A percentile compares a stretch with the other conserved stretches of the same genome.
Evolutionary conservation across 106 monocot genomes (phyloP).

Genomic region (Dactylorhiza incarnata): DNA sequence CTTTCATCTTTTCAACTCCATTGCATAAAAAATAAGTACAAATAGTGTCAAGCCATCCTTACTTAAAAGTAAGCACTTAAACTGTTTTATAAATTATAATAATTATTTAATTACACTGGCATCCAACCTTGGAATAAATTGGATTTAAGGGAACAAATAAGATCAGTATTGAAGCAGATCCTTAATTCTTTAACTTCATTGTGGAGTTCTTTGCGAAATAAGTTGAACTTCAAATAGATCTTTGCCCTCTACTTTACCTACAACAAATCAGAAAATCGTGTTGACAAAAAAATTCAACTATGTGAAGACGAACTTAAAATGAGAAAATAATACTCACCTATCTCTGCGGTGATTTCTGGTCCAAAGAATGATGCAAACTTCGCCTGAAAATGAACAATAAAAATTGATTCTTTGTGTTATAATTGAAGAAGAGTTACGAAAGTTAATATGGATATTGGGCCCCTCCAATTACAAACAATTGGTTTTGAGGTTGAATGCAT

Average conservation of each 20-base stretch:
- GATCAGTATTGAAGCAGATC: constrained; percentile 9
- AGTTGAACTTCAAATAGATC: constrained; percentile 78
- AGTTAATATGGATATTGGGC: background rate
- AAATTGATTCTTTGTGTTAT: background rate
- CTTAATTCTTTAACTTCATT: constrained; percentile 10
- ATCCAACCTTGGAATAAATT: background rate
- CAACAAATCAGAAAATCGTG: background rate
- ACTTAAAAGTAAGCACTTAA: constrained; percentile 2
- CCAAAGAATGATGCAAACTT: constrained; percentile 95
- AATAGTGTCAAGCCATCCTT: background rate
- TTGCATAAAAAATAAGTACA: too few relatives aligned
- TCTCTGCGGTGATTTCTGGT: constrained; percentile 78
- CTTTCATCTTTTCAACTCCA: too few relatives aligned
- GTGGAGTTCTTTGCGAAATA: constrained; percentile 47
- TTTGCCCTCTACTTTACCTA: constrained; percentile 51
- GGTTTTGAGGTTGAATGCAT: too few relatives aligned
- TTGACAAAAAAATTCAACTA: background rate
- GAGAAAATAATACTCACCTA: constrained; percentile 29
- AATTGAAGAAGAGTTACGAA: background rate
- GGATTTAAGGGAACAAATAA: constrained; percentile 1
- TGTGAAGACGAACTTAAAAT: background rate
- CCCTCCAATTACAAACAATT: too few relatives aligned
- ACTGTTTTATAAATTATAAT: constrained; percentile 1
- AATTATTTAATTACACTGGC: constrained; percentile 11
- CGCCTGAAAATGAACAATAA: constrained; percentile 32